A percentile compares a stretch with the other conserved stretches of the same genome.
phyloP scores from a whole-genome alignment of 2,329 filamentous ascomycete genomes.

The Colletotrichum graminicola region DNA sequence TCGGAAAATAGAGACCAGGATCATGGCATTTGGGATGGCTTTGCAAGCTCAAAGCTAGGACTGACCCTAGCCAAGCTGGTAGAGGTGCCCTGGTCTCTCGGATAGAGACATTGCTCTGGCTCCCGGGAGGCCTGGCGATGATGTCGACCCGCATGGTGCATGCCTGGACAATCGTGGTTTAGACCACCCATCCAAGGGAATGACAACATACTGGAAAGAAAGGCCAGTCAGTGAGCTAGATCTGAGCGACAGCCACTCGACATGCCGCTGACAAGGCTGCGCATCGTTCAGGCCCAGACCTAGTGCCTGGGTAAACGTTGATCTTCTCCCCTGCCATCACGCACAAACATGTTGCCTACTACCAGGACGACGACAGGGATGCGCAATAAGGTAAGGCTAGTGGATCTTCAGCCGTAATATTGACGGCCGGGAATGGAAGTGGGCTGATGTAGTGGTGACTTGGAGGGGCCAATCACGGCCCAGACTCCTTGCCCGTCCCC shows the following conservation, averaged over 20 bases:
- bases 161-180: slow-evolving; percentile 9
- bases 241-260: slow-evolving; percentile 6
- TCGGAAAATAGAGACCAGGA: slow-evolving; percentile 33
- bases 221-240: slow-evolving; percentile 2
- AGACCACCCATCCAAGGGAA: background rate
- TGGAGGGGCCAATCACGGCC: slow-evolving; percentile 32
- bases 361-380: slow-evolving; percentile 28
- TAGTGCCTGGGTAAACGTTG: background rate
- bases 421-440: slow-evolving; percentile 38
- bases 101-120: slow-evolving; percentile 14
- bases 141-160: slow-evolving; percentile 30
- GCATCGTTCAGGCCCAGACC: background rate
- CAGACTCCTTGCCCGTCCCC: slow-evolving; percentile 2
- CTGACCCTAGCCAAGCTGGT: slow-evolving; percentile 36
- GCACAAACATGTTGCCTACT: background rate
- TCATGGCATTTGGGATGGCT: slow-evolving; percentile 34
- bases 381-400: slow-evolving; percentile 39
- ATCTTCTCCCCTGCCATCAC: background rate
- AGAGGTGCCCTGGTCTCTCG: slow-evolving; percentile 21
- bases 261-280: slow-evolving; percentile 28
- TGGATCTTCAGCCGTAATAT: slow-evolving; percentile 39
- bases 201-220: slow-evolving; percentile 4
- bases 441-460: slow-evolving; percentile 40
- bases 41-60: slow-evolving; percentile 40
- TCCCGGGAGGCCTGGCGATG: slow-evolving; percentile 36